Percentiles rank a stretch among this genome's conserved stretches.
Conservation (phyloP, 768 basidiomycete species). For the Candolleomyces aberdarensis region DNA sequence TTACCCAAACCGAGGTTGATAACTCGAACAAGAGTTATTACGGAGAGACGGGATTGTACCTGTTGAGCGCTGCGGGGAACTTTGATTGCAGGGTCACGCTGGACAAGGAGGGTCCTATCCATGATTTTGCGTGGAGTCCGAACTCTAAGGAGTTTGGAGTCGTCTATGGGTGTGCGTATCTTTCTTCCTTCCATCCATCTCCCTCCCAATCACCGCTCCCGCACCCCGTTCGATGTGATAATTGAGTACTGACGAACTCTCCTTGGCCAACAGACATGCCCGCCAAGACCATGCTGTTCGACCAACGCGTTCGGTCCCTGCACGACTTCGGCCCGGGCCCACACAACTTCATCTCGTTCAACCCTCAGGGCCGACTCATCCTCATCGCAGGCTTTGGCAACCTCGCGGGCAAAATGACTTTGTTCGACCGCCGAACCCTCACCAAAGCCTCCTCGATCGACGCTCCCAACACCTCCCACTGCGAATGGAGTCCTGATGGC, state of each 20-base stretch:
- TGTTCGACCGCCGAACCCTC: conserved; percentile 86
- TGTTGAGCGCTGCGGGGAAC: conserved; percentile 88
- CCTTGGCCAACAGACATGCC: conserved; percentile 71
- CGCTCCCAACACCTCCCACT: conserved; percentile 90
- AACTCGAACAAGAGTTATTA: conserved; percentile 98
- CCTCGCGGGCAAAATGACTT: conserved; percentile 88
- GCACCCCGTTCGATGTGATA: too few species aligned
- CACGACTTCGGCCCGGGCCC: conserved; percentile 91
- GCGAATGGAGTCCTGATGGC: conserved; percentile 95
- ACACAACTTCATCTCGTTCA: conserved; percentile 91
- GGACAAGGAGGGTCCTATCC: conserved; percentile 97
- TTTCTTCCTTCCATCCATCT: neutral
- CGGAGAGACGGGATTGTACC: conserved; percentile 93
- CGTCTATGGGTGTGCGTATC: conserved; percentile 87
- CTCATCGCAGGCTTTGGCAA: conserved; percentile 96
- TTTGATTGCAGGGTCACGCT: conserved; percentile 87
- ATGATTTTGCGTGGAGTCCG: conserved; percentile 95
- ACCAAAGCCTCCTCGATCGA: conserved; percentile 77
- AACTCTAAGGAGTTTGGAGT: conserved; percentile 97
- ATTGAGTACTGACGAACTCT: too few species aligned
- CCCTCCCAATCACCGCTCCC: neutral
- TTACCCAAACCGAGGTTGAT: conserved; percentile 96
- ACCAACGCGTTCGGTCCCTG: conserved; percentile 81
- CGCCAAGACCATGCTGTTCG: conserved; percentile 88
- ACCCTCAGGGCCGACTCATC: conserved; percentile 87